Conservation (phyloP, 306 rosid genomes). For the Macrotyloma uniflorum region DNA sequence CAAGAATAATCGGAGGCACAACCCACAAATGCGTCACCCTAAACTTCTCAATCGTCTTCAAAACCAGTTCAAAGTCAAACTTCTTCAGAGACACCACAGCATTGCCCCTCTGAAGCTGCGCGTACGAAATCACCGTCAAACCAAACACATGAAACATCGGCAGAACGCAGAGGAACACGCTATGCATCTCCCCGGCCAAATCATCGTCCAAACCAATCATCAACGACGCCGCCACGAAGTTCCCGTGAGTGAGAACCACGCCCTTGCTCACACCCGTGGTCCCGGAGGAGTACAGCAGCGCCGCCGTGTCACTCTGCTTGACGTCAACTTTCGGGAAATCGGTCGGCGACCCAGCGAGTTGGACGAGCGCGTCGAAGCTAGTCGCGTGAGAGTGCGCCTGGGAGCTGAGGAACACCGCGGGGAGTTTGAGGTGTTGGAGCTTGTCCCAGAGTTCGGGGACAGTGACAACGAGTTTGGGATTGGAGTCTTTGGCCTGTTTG, state of each 20-base stretch:
- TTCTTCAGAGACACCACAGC: slow-evolving; percentile 59
- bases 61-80: slow-evolving; percentile 63
- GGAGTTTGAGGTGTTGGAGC: slow-evolving; percentile 56
- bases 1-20: slow-evolving; percentile 87
- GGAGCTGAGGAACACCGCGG: slow-evolving; percentile 54
- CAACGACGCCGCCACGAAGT: slow-evolving; percentile 64
- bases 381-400: background rate
- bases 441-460: slow-evolving; percentile 68
- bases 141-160: slow-evolving; percentile 95
- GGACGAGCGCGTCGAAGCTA: slow-evolving; percentile 51
- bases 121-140: slow-evolving; percentile 46
- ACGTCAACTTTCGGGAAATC: slow-evolving; percentile 53
- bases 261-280: slow-evolving; percentile 92
- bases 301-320: slow-evolving; percentile 74
- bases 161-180: slow-evolving; percentile 65
- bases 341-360: slow-evolving; percentile 38
- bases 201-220: slow-evolving; percentile 72
- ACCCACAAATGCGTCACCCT: slow-evolving; percentile 75
- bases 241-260: slow-evolving; percentile 68
- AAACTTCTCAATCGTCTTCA: slow-evolving; percentile 68
- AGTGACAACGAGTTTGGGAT: slow-evolving; percentile 71
- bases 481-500: slow-evolving; percentile 71
- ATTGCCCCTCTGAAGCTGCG: slow-evolving; percentile 75
- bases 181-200: slow-evolving; percentile 34
- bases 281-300: slow-evolving; percentile 82